A percentile compares a stretch with the other conserved stretches of the same genome.
These are phyloP conservation scores for Solanum medicagineum DNA, from an alignment of 257 asterid species.

Conservation along the genomic window DNA sequence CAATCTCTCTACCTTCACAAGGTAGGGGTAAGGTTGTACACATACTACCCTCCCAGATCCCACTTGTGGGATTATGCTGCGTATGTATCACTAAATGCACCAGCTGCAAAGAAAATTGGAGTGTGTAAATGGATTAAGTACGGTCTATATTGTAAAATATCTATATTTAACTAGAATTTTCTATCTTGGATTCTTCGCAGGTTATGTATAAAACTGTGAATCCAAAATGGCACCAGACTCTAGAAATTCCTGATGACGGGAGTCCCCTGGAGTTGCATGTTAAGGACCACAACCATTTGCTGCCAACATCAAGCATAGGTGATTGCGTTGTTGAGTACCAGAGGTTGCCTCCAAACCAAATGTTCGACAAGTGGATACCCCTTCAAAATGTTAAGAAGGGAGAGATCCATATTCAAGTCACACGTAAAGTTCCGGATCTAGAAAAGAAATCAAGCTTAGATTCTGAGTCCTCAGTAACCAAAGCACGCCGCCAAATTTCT, in stretches of 20 bases:
- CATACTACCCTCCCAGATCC: not conserved
- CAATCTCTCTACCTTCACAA: not conserved
- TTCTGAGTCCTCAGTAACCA: slow-evolving; percentile 44
- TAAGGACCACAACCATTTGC: slow-evolving; percentile 72
- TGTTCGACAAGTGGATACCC: slow-evolving; percentile 95
- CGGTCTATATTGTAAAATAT: not conserved
- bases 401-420: slow-evolving; percentile 79
- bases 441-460: slow-evolving; percentile 51
- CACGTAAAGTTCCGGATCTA: slow-evolving; percentile 55
- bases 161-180: not conserved
- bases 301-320: slow-evolving; percentile 76
- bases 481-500: slow-evolving; percentile 44
- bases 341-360: slow-evolving; percentile 72
- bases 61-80: not conserved
- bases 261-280: slow-evolving; percentile 71
- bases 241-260: slow-evolving; percentile 87
- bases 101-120: not conserved
- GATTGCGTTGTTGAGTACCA: slow-evolving; percentile 82
- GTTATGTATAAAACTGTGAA: slow-evolving; percentile 54
- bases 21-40: not conserved
- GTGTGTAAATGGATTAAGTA: not conserved
- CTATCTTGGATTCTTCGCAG: slow-evolving; percentile 18
- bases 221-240: slow-evolving; percentile 93
- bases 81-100: not conserved
- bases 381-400: slow-evolving; percentile 86